Percentiles rank a stretch among this genome's conserved stretches.
Conservation (phyloP, 73 alveolate genomes). For the Tetrahymena elliotti region DNA sequence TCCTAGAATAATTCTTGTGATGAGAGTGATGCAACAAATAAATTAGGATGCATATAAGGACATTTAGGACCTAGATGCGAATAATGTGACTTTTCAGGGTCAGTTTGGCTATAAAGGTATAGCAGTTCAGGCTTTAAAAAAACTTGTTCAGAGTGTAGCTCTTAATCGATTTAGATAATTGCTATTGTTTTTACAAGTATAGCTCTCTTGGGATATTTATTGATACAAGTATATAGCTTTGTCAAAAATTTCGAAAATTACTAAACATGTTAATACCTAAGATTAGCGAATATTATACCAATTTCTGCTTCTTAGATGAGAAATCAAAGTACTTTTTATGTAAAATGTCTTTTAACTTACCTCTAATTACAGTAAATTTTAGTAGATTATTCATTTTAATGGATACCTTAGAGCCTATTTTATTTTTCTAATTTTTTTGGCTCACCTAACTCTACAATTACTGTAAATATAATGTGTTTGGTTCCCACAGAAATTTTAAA, state of each 20-base stretch:
- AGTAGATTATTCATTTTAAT: background rate
- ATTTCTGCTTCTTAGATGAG: background rate
- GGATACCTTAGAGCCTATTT: background rate
- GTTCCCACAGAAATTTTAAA: background rate
- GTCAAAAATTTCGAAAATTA: background rate
- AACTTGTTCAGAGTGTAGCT: background rate
- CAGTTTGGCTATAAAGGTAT: background rate
- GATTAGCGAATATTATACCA: background rate
- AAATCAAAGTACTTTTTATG: background rate
- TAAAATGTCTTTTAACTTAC: background rate
- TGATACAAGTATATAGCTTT: background rate
- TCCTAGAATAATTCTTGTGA: background rate
- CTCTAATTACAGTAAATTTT: no score
- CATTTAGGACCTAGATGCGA: background rate
- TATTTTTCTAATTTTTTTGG: background rate
- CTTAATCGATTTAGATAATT: background rate
- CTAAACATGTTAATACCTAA: background rate
- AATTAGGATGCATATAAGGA: background rate
- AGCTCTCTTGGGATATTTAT: background rate
- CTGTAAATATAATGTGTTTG: background rate
- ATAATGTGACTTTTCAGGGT: background rate
- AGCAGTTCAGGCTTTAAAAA: background rate
- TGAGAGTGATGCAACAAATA: background rate
- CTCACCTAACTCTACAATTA: background rate
- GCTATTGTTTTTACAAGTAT: background rate